phyloP scores from a whole-genome alignment of 2,329 filamentous ascomycete genomes.

The Teratosphaeria destructans region DNA sequence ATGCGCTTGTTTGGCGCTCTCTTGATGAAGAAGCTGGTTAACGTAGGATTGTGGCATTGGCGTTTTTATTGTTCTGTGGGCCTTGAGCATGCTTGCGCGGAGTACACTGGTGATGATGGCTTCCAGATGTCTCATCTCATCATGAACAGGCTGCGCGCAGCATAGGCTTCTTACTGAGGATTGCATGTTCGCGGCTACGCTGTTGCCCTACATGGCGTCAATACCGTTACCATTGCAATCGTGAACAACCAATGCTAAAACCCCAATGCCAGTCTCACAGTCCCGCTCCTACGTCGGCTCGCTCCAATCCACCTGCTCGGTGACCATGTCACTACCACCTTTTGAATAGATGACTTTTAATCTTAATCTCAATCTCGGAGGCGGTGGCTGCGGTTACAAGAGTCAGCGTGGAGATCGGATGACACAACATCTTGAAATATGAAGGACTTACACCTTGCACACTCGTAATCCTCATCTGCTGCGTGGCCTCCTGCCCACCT shows the following conservation, averaged over 20 bases:
- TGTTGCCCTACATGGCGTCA: not conserved
- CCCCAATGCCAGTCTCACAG: not conserved
- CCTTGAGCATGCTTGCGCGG: too few species aligned
- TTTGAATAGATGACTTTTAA: constrained; percentile 74
- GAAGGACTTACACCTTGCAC: constrained; percentile 73
- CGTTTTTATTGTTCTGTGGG: too few species aligned
- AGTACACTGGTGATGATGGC: too few species aligned
- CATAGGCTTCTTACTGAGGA: not conserved
- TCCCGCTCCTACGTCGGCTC: constrained; percentile 46
- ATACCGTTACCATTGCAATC: not conserved
- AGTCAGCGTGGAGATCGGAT: constrained; percentile 1
- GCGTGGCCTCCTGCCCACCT: constrained; percentile 72
- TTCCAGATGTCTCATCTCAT: too few species aligned
- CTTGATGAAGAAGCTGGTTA: too few species aligned
- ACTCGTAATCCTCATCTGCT: constrained; percentile 78
- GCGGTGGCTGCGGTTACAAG: constrained; percentile 50
- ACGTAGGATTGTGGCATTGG: too few species aligned
- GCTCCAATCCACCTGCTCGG: constrained; percentile 94
- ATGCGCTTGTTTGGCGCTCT: too few species aligned
- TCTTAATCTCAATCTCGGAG: constrained; percentile 62
- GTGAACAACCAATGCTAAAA: not conserved
- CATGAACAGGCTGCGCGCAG: too few species aligned
- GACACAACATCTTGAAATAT: not conserved
- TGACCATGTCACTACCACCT: constrained; percentile 53
- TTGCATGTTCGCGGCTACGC: not conserved